Conservation (phyloP, 2,329 filamentous ascomycete species). For the Diaporthe sp. region DNA sequence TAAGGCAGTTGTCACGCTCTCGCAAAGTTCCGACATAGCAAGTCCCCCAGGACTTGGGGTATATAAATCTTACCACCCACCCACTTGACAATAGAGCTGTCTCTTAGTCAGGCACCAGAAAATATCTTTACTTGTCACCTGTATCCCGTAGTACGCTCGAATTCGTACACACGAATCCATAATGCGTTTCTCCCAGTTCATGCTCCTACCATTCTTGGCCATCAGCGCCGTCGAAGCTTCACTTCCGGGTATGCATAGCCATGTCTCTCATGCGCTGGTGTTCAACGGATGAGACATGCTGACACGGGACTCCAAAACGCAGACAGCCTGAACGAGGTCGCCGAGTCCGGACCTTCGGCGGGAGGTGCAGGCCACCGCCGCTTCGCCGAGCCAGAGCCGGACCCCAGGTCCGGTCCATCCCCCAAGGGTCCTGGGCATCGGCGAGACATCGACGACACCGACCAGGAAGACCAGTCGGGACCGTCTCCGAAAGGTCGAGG, state of each 20-base stretch:
- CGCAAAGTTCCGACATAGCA: background rate
- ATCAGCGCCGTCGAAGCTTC: background rate
- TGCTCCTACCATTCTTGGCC: background rate
- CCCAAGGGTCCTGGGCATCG: background rate
- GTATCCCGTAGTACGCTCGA: no score
- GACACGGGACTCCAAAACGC: background rate
- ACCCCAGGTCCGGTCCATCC: background rate
- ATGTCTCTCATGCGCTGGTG: background rate
- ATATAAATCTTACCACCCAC: slow-evolving; percentile 3
- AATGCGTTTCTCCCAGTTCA: background rate
- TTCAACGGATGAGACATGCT: background rate
- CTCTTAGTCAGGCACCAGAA: accelerated
- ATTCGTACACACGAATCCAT: no score
- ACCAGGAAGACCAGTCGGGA: background rate
- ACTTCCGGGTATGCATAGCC: background rate
- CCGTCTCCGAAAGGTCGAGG: background rate
- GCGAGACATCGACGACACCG: background rate
- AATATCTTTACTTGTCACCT: background rate
- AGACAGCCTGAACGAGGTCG: background rate
- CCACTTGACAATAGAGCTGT: no score
- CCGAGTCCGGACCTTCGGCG: background rate
- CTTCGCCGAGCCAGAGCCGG: background rate
- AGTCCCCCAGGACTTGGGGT: background rate
- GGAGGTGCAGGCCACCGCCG: background rate
- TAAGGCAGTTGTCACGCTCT: background rate